These are phyloP conservation scores for Thielaviopsis cerberus DNA, from an alignment of 2,329 filamentous ascomycete genomes.

Conservation along the genomic window DNA sequence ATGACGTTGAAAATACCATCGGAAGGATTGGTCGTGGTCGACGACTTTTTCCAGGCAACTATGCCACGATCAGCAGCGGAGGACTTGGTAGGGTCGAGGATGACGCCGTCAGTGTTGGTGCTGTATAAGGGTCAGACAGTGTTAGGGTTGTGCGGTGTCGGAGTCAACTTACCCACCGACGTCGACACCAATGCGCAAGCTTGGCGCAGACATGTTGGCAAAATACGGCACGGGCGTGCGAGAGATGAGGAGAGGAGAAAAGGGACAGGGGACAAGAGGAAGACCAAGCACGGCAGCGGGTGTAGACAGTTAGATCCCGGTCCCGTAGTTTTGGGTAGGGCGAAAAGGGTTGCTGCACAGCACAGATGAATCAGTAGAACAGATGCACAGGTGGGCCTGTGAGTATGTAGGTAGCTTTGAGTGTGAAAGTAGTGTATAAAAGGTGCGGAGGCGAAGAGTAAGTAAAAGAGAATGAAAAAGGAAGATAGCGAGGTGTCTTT, in stretches of 20 bases:
- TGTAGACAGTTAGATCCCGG: background rate
- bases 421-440: too few relatives aligned
- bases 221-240: background rate
- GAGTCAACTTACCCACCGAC: conserved; percentile 18
- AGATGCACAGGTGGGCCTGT: too few relatives aligned
- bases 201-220: conserved; percentile 11
- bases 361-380: background rate
- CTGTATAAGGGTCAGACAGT: conserved; percentile 12
- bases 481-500: too few relatives aligned
- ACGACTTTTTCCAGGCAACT: conserved; percentile 24
- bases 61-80: background rate
- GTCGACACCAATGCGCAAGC: conserved; percentile 22
- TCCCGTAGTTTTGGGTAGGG: background rate
- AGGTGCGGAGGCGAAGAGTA: too few relatives aligned
- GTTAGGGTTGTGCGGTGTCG: background rate
- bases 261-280: background rate
- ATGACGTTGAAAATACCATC: conserved; percentile 29
- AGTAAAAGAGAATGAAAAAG: too few relatives aligned
- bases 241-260: background rate
- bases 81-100: conserved; percentile 25
- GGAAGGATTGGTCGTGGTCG: conserved; percentile 30
- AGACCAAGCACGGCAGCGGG: background rate
- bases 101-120: conserved; percentile 36
- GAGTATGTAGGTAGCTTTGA: too few relatives aligned
- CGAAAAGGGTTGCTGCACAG: conserved; percentile 4